phyloP scores from a whole-genome alignment of 306 rosid genomes.

The Vigna nakashimae region DNA sequence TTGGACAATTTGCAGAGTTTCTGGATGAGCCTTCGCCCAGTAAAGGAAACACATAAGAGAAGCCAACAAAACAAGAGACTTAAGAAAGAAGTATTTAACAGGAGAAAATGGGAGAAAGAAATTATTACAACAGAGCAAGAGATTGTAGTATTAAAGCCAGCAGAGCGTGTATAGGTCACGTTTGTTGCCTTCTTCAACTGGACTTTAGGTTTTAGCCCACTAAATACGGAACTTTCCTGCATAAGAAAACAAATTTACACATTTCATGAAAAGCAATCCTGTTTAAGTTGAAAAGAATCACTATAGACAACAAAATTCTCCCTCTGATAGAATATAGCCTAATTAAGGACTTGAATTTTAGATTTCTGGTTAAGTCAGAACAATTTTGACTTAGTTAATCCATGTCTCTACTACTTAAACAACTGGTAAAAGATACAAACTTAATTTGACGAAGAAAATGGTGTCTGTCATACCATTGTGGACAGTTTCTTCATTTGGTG shows the following conservation, averaged over 20 bases:
- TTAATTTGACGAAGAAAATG: background rate
- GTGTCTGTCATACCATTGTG: conserved; percentile 39
- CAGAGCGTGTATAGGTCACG: conserved; percentile 39
- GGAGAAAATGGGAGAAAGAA: conserved; percentile 1
- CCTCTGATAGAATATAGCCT: too few relatives aligned
- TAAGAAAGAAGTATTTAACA: background rate
- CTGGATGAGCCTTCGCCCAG: conserved; percentile 55
- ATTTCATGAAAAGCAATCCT: background rate
- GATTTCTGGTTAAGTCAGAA: background rate
- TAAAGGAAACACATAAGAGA: conserved; percentile 3
- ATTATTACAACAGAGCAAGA: conserved; percentile 57
- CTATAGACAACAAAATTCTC: background rate
- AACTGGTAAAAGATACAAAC: background rate
- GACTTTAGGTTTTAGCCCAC: conserved; percentile 51
- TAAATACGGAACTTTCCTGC: conserved; percentile 55
- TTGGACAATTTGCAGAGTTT: conserved; percentile 65
- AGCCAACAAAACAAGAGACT: too few relatives aligned
- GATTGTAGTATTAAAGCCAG: conserved; percentile 49
- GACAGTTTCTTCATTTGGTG: conserved; percentile 39
- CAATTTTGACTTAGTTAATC: too few relatives aligned
- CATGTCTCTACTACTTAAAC: background rate
- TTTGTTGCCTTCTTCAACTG: conserved; percentile 45
- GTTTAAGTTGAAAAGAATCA: background rate
- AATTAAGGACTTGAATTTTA: background rate
- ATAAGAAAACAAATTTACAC: conserved; percentile 1